Base-by-base conservation (phyloP, 164 flowering plant genomes). In the Annona squamosa region DNA sequence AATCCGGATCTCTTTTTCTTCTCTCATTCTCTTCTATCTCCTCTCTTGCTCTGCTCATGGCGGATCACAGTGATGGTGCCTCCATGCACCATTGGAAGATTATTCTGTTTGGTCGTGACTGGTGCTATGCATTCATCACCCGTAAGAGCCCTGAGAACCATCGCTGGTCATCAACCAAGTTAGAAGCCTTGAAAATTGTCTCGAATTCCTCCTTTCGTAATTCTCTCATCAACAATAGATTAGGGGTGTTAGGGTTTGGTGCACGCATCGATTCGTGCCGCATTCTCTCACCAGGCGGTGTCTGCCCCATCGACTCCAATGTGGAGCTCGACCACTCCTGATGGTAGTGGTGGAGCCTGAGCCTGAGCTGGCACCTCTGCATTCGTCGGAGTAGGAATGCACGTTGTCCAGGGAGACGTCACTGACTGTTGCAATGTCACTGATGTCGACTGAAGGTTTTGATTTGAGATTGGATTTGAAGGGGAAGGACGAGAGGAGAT, bases 241-340 rank as follows among this genome's bases (percentile, higher is more conserved):
- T 67, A 77, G 85, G 48, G 71, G n/a, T n/a, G n/a, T 83, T 12
- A 75, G 80, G 48, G 84, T 82, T 65, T 80, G 85, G 18, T 5
- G 7, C 59, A 7, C 83, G 84, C 71, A 87, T 89, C 44, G 90
- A 86, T 73, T 87, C 88, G 17, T 87, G 94, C 3, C 83, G 94
- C 75, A 91, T 90, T 79, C 81, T 88, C 72, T 91, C 97, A 4
- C 98, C 98, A 3, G 98, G 97, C 48, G 79, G 98, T 70, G 98
- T 94, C 57, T 91, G 96, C 1, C 98, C 98, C 6, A 90, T 94
- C 71, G 94, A 91, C 46, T 79, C 89, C 1, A 85, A 82, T 47
- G 74, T 79, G 12, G 42, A 70, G 3, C 68, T 65, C 4, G 81
- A 76, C 65, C 79, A 5, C 63, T 75, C 12, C 79, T 77, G 10